These are phyloP conservation scores for Neurospora sp. DNA, from an alignment of 495 filamentous ascomycete species.

Conservation along the genomic window DNA sequence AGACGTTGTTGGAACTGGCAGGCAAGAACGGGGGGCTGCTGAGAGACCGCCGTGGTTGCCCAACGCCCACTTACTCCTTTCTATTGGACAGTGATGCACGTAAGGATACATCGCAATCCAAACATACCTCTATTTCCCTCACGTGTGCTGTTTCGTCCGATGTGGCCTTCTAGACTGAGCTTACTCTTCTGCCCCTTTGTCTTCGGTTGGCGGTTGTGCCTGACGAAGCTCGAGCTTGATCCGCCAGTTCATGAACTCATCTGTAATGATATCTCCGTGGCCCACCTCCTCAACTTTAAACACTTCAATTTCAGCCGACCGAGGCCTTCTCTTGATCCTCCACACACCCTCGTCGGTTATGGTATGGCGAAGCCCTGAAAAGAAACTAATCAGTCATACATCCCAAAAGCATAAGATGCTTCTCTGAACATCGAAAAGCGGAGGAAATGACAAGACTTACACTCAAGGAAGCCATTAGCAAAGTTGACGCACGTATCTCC, in stretches of 20 bases:
- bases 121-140: neutral
- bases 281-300: slow-evolving; percentile 62
- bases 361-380: slow-evolving; percentile 50
- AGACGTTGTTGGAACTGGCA: neutral
- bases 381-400: neutral
- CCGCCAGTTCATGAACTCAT: slow-evolving; percentile 68
- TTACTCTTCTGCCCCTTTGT: neutral
- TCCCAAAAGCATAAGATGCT: neutral
- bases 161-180: neutral
- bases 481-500: slow-evolving; percentile 89
- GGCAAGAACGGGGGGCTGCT: neutral
- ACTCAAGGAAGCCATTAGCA: slow-evolving; percentile 62
- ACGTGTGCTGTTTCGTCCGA: neutral
- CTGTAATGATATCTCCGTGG: slow-evolving; percentile 65
- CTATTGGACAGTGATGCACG: neutral
- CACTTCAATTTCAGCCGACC: slow-evolving; percentile 53
- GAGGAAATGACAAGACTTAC: slow-evolving; percentile 25
- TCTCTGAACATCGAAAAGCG: neutral
- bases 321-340: slow-evolving; percentile 58
- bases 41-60: neutral
- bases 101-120: neutral
- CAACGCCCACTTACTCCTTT: neutral
- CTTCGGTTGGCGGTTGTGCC: neutral
- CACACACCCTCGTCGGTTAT: slow-evolving; percentile 69
- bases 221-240: slow-evolving; percentile 33